Conservation (phyloP, 768 basidiomycete genomes). For the Calocera viscosa region DNA sequence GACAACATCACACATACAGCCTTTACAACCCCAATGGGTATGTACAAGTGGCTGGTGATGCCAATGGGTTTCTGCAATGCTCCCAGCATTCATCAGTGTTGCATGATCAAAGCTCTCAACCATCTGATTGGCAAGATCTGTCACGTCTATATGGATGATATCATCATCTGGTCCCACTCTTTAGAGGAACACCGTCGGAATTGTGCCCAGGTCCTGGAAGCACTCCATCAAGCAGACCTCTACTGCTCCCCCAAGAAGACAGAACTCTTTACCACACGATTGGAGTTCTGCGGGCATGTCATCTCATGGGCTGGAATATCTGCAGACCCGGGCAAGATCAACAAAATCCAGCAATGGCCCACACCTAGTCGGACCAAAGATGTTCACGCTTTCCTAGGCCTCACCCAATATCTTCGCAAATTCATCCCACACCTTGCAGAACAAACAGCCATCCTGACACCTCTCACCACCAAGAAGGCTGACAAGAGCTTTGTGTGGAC, state of each 20-base stretch:
- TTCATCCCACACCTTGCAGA: too few relatives aligned
- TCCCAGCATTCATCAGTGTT: slow-evolving; percentile 17
- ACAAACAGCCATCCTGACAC: too few relatives aligned
- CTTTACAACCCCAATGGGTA: slow-evolving; percentile 15
- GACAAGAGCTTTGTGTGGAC: neutral
- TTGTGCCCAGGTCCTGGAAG: slow-evolving; percentile 14
- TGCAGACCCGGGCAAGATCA: too few relatives aligned
- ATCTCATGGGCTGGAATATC: too few relatives aligned
- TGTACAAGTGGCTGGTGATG: slow-evolving; percentile 16
- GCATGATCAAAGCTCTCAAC: slow-evolving; percentile 16
- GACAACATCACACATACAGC: slow-evolving; percentile 17
- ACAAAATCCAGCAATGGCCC: too few relatives aligned
- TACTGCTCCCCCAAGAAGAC: slow-evolving; percentile 18
- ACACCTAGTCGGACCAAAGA: too few relatives aligned
- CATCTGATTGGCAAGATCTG: slow-evolving; percentile 13
- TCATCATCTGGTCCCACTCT: too few relatives aligned
- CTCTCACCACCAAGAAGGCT: neutral
- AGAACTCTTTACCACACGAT: slow-evolving; percentile 10
- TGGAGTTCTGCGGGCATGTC: slow-evolving; percentile 14
- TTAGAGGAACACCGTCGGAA: slow-evolving; percentile 1
- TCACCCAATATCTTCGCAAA: too few relatives aligned
- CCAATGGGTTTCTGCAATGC: slow-evolving; percentile 19
- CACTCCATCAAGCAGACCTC: slow-evolving; percentile 13
- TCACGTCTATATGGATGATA: slow-evolving; percentile 18
- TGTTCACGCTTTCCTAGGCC: too few relatives aligned